phyloP scores from a whole-genome alignment of 495 filamentous ascomycete species.

The Letharia columbiana region DNA sequence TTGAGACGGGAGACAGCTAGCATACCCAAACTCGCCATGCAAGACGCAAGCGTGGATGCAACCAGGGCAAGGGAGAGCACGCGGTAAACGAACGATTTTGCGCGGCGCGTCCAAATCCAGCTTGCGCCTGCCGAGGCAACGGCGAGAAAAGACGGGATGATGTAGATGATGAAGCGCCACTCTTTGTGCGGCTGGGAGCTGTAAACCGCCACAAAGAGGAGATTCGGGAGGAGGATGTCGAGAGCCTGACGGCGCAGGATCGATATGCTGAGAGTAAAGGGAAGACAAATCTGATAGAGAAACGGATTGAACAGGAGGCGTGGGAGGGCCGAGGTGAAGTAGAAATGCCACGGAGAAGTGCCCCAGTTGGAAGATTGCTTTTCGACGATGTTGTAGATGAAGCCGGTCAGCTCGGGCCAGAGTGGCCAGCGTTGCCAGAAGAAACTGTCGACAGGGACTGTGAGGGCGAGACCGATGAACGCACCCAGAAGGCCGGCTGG shows the following conservation, averaged over 20 bases:
- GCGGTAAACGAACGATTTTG: slow-evolving; percentile 49
- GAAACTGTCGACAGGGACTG: slow-evolving; percentile 72
- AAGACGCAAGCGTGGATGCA: slow-evolving; percentile 49
- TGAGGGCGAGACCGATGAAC: slow-evolving; percentile 50
- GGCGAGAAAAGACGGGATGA: slow-evolving; percentile 71
- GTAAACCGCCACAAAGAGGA: slow-evolving; percentile 71
- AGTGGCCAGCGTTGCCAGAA: slow-evolving; percentile 77
- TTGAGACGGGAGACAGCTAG: slow-evolving; percentile 69
- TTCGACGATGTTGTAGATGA: slow-evolving; percentile 79
- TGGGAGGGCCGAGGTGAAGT: slow-evolving; percentile 74
- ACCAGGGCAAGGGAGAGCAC: slow-evolving; percentile 48
- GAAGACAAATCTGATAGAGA: slow-evolving; percentile 52
- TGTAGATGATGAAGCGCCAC: slow-evolving; percentile 89
- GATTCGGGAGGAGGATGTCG: slow-evolving; percentile 53
- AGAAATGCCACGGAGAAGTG: slow-evolving; percentile 72
- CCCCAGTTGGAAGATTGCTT: slow-evolving; percentile 75
- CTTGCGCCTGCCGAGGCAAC: slow-evolving; percentile 64
- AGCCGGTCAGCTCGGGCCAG: slow-evolving; percentile 86
- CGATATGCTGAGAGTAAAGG: slow-evolving; percentile 49
- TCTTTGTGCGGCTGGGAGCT: slow-evolving; percentile 90
- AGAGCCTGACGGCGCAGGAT: slow-evolving; percentile 39
- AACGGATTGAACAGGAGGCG: slow-evolving; percentile 77
- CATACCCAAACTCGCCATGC: slow-evolving; percentile 52
- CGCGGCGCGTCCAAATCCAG: slow-evolving; percentile 61
- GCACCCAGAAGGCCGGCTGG: slow-evolving; percentile 60